Evolutionary conservation across 1,284 basidiomycete genomes (phyloP), one percentile per base, ranked within the genome.

Genomic region (Rhodofomes roseus): DNA sequence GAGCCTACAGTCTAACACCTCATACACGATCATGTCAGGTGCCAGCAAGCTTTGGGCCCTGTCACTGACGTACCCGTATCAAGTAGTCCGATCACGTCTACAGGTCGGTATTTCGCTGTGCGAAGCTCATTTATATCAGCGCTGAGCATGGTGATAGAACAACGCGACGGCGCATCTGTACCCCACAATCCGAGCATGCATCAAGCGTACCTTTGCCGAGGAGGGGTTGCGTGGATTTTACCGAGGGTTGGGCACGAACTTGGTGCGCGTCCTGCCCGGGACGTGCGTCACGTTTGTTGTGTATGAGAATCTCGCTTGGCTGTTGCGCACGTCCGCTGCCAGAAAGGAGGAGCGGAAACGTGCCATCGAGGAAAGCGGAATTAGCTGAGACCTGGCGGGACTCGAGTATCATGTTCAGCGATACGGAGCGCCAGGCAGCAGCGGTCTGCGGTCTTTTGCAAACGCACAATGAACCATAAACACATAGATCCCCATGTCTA

Each of bases 271-370:
- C 54, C 80, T 99, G 9, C 96, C 96, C 0, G 96, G 96, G 22
- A 99, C 96, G 1, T 98, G 96, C 72, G 93, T 98, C 54, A 98
- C 96, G 1, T 98, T 99, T 70, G 96, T 99, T 40, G 95, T 98
- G 20, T 99, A 98, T 72, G 97, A 98, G 74, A 98, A 98, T 68
- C 72, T 96, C 55, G 92, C 92, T 0, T 95, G 92, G 93, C 71
- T 91, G 29, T 78, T 95, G 60, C 79, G 89, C 65, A 82, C 81
- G 11, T 80, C 80, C 8, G 90, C 88, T 50, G 77, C 63, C 6
- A 68, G 68, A 29, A 66, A 75, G 40, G 64, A 66, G n/a, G 51
- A 62, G 56, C 60, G 58, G 40, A 62, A 46, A 56, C 54, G 36
- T 6, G 48, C 14, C 11, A 34, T 9, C 20, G n/a, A 34, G 57